Percentiles rank a stretch among this genome's conserved stretches.
Conservation (phyloP, 2,329 filamentous ascomycete genomes). For the Aaosphaeria pasadenensis region DNA sequence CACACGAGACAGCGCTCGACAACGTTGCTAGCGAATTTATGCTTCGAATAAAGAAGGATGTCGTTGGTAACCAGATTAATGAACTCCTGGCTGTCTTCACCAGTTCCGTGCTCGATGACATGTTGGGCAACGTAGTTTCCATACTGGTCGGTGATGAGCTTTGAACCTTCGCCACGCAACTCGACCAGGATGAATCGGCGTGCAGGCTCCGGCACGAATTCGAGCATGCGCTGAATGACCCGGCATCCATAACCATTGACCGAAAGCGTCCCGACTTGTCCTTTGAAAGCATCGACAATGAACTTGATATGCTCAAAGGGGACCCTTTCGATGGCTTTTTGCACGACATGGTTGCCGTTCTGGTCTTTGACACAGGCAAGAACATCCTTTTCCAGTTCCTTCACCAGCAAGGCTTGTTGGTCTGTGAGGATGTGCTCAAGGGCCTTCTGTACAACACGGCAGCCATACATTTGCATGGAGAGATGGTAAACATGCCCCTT, state of each 20-base stretch:
- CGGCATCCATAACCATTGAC: slow-evolving; percentile 85
- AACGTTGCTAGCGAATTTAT: slow-evolving; percentile 96
- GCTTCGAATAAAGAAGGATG: slow-evolving; percentile 75
- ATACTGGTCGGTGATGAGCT: slow-evolving; percentile 80
- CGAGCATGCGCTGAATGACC: slow-evolving; percentile 88
- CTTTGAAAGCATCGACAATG: slow-evolving; percentile 76
- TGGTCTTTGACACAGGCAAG: slow-evolving; percentile 77
- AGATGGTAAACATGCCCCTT: slow-evolving; percentile 76
- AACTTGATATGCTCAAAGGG: slow-evolving; percentile 78
- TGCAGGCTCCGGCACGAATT: slow-evolving; percentile 72
- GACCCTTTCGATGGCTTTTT: slow-evolving; percentile 83
- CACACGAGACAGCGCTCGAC: slow-evolving; percentile 86
- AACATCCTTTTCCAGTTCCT: slow-evolving; percentile 76
- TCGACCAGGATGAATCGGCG: slow-evolving; percentile 72
- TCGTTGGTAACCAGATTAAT: slow-evolving; percentile 70
- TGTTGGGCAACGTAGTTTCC: slow-evolving; percentile 98
- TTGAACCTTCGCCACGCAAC: slow-evolving; percentile 68
- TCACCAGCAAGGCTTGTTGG: slow-evolving; percentile 79
- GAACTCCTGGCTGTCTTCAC: slow-evolving; percentile 69
- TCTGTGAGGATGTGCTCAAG: slow-evolving; percentile 89
- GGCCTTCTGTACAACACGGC: slow-evolving; percentile 94
- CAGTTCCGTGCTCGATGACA: slow-evolving; percentile 74
- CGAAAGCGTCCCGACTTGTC: slow-evolving; percentile 70
- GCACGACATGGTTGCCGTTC: slow-evolving; percentile 95
- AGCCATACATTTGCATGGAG: slow-evolving; percentile 87